A percentile compares a stretch with the other conserved stretches of the same genome.
These are phyloP conservation scores for Metschnikowia matae DNA, from an alignment of 805 yeast genomes.

Conservation along the genomic window DNA sequence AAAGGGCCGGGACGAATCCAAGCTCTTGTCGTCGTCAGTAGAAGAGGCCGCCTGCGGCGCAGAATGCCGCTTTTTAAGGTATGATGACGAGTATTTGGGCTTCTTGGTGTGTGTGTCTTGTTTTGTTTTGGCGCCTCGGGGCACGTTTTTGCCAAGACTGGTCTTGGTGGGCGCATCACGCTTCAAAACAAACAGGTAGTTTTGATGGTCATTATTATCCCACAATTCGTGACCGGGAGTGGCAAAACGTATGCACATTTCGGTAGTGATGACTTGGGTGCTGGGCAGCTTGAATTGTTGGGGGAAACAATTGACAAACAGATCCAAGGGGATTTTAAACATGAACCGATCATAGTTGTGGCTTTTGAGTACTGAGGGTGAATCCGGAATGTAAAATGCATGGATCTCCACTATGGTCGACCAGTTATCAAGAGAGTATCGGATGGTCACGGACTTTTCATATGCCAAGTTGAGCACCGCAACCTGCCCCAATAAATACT, in stretches of 20 bases:
- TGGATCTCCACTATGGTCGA: constrained; percentile 64
- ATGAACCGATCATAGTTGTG: constrained; percentile 67
- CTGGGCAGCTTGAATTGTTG: constrained; percentile 8
- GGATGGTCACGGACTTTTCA: constrained; percentile 60
- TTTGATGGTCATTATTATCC: constrained; percentile 67
- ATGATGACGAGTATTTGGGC: constrained; percentile 40
- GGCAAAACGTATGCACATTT: constrained; percentile 56
- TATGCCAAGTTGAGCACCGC: constrained; percentile 74
- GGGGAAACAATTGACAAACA: constrained; percentile 9
- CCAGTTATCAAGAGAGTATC: constrained; percentile 82
- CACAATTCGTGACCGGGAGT: constrained; percentile 54
- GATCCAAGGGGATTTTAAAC: constrained; percentile 51
- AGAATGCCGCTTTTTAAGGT: constrained; percentile 30
- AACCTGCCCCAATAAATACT: constrained; percentile 62
- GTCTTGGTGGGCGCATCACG: background rate
- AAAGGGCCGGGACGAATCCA: background rate
- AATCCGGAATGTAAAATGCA: constrained; percentile 56
- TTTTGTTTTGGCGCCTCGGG: constrained; percentile 12
- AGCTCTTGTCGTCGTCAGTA: background rate
- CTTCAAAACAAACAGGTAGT: constrained; percentile 47
- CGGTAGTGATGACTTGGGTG: constrained; percentile 21
- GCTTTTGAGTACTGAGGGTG: constrained; percentile 44
- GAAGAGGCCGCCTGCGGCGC: constrained; percentile 13
- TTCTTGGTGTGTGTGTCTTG: constrained; percentile 15
- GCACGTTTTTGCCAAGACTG: constrained; percentile 3